phyloP scores from a whole-genome alignment of 2,329 filamentous ascomycete species.

The Cytospora piceicola region DNA sequence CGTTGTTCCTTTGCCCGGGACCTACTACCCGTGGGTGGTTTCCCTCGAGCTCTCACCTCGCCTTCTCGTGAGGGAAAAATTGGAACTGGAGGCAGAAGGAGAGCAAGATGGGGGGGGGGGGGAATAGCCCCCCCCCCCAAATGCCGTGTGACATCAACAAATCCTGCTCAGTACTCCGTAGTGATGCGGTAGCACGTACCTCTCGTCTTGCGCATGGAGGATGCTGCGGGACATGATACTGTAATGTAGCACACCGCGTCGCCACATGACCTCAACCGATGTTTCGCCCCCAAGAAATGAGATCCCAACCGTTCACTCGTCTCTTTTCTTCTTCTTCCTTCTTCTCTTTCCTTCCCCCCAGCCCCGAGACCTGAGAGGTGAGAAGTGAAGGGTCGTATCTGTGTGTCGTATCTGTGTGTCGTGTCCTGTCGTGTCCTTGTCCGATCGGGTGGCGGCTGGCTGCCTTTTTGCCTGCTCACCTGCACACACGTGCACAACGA shows the following conservation, averaged over 20 bases:
- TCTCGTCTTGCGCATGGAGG: slow-evolving; percentile 9
- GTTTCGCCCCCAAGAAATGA: neutral
- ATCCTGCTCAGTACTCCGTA: slow-evolving; percentile 6
- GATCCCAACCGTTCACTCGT: slow-evolving; percentile 15
- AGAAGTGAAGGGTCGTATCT: neutral
- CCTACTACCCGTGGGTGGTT: neutral
- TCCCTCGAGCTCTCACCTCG: neutral
- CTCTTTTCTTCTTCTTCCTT: no score
- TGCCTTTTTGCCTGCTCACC: slow-evolving; percentile 5
- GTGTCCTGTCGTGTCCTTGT: neutral
- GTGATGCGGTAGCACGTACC: neutral
- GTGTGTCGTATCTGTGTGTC: neutral
- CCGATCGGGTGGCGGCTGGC: slow-evolving; percentile 18
- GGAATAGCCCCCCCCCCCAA: neutral
- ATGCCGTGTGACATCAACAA: slow-evolving; percentile 18
- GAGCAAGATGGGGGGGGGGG: neutral
- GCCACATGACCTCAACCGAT: slow-evolving; percentile 15
- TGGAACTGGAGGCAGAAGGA: neutral
- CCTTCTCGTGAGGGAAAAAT: neutral
- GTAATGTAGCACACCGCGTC: slow-evolving; percentile 6
- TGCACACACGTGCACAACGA: slow-evolving; percentile 10
- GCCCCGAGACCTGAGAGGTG: slow-evolving; percentile 6
- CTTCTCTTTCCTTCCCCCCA: neutral
- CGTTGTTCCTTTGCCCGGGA: neutral
- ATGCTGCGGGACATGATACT: neutral